Conservation (phyloP, 495 filamentous ascomycete genomes). For the Trichocladium antarcticum region DNA sequence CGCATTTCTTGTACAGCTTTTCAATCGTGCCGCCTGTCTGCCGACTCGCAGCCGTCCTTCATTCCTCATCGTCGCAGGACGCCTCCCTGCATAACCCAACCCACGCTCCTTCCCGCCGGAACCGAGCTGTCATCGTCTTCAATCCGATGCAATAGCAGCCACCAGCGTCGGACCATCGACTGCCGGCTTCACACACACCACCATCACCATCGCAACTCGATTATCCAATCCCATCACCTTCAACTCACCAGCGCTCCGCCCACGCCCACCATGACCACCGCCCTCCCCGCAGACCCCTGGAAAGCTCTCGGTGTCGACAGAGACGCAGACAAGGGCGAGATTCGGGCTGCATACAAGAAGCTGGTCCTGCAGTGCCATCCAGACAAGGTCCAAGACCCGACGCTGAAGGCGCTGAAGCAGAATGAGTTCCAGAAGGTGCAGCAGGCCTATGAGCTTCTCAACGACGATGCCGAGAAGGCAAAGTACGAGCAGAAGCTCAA, state of each 20-base stretch:
- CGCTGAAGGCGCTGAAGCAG: slow-evolving; percentile 53
- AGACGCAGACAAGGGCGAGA: slow-evolving; percentile 59
- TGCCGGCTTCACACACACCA: slow-evolving; percentile 16
- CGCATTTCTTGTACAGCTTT: slow-evolving; percentile 2
- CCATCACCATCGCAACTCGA: slow-evolving; percentile 9
- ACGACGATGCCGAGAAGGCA: slow-evolving; percentile 57
- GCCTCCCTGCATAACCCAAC: slow-evolving; percentile 16
- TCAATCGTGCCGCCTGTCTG: slow-evolving; percentile 4
- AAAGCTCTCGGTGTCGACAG: slow-evolving; percentile 63
- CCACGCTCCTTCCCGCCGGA: slow-evolving; percentile 11
- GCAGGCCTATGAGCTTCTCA: slow-evolving; percentile 83
- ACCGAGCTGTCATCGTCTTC: slow-evolving; percentile 13
- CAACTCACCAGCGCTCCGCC: background rate
- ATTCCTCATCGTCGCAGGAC: slow-evolving; percentile 17
- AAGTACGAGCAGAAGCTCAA: slow-evolving; percentile 69
- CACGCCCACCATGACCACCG: slow-evolving; percentile 46
- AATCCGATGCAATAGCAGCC: slow-evolving; percentile 36
- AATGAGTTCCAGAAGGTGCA: slow-evolving; percentile 90
- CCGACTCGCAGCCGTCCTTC: slow-evolving; percentile 5
- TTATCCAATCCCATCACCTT: background rate
- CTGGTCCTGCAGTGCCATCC: slow-evolving; percentile 89
- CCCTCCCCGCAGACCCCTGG: slow-evolving; percentile 73
- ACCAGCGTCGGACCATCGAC: slow-evolving; percentile 16
- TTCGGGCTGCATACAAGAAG: slow-evolving; percentile 78
- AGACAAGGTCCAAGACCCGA: slow-evolving; percentile 77